Conservation (phyloP, 371 early-diverging fungal species). For the Haplosporangium sp. region DNA sequence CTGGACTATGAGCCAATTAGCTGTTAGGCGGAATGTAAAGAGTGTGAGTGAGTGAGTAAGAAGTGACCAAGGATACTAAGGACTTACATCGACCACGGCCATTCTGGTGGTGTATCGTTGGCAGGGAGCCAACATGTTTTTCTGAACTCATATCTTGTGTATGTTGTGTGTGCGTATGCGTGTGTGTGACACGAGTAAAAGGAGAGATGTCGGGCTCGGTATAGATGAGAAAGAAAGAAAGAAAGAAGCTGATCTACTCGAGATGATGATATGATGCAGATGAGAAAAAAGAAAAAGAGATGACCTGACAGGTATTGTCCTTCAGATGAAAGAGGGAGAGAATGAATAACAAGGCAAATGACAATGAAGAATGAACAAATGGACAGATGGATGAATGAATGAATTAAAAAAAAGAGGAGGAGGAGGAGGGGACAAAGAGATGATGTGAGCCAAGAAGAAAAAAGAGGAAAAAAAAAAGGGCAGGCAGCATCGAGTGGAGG, state of each 20-base stretch:
- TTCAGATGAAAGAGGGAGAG: background rate
- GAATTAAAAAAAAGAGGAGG: background rate
- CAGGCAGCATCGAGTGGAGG: background rate
- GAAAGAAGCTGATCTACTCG: background rate
- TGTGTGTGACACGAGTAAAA: background rate
- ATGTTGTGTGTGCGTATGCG: background rate
- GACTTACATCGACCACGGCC: conserved; percentile 42
- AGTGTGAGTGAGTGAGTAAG: background rate
- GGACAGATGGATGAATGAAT: background rate
- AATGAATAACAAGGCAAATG: background rate
- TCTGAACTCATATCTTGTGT: conserved; percentile 30
- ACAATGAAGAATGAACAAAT: background rate
- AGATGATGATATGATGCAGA: background rate
- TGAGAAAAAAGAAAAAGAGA: background rate
- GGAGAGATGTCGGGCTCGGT: background rate
- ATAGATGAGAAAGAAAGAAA: background rate
- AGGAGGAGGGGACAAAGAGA: conserved; percentile 1
- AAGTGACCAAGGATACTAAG: background rate
- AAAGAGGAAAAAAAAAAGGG: background rate
- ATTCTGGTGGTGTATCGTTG: conserved; percentile 46
- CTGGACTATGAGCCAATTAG: too few species aligned
- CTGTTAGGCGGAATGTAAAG: too few species aligned
- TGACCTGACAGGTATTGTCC: too few species aligned
- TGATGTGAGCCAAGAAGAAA: background rate
- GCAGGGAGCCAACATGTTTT: conserved; percentile 41